These are phyloP conservation scores for Colletotrichum endophyticum DNA, from an alignment of 2,329 filamentous ascomycete species.

Conservation along the genomic window DNA sequence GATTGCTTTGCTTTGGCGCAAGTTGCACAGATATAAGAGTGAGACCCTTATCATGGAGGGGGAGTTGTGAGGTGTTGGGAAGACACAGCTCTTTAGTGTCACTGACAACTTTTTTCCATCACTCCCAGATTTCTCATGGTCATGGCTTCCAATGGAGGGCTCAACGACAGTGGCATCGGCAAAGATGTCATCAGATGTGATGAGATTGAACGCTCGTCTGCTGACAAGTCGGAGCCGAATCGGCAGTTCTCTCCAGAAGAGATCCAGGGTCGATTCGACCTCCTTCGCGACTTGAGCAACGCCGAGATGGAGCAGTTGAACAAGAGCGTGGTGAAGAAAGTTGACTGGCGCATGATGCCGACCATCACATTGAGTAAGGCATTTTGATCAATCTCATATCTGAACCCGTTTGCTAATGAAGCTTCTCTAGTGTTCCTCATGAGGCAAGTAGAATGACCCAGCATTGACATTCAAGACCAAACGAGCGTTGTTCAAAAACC, in stretches of 20 bases:
- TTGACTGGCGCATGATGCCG: slow-evolving; percentile 35
- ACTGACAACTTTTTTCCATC: too few species aligned
- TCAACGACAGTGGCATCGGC: not conserved
- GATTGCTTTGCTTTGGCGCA: not conserved
- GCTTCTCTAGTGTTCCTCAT: slow-evolving; percentile 26
- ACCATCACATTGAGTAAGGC: slow-evolving; percentile 25
- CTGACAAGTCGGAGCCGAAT: not conserved
- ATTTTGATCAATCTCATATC: not conserved
- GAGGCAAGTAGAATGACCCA: slow-evolving; percentile 19
- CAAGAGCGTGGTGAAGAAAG: slow-evolving; percentile 30
- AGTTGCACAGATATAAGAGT: not conserved
- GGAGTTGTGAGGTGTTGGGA: not conserved
- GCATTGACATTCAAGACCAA: accelerated
- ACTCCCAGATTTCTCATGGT: not conserved
- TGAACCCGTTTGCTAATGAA: too few species aligned
- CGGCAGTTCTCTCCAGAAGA: slow-evolving; percentile 14
- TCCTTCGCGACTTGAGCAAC: slow-evolving; percentile 24
- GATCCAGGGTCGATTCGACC: slow-evolving; percentile 27
- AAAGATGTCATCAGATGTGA: not conserved
- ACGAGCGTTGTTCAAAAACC: accelerated
- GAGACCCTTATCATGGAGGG: not conserved
- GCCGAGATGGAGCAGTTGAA: slow-evolving; percentile 28
- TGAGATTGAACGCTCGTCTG: not conserved
- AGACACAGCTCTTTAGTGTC: not conserved
- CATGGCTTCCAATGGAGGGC: not conserved